phyloP scores from a whole-genome alignment of 1,139 yeast genomes.

The Zygotorulaspora mrakii region DNA sequence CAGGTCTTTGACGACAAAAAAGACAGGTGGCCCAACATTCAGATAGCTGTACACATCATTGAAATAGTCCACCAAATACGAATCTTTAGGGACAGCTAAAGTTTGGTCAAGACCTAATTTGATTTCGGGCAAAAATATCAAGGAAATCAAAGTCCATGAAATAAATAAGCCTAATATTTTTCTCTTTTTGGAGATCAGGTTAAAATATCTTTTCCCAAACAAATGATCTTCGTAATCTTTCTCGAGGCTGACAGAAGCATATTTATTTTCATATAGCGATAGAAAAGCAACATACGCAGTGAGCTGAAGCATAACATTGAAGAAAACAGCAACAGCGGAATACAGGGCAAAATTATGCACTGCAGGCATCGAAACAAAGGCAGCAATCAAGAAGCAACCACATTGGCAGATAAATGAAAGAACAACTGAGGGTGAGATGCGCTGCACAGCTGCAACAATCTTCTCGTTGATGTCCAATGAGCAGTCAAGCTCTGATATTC shows the following conservation, averaged over 20 bases:
- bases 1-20: conserved; percentile 66
- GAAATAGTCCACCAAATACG: conserved; percentile 77
- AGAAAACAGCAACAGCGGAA: conserved; percentile 79
- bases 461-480: conserved; percentile 49
- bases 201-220: conserved; percentile 45
- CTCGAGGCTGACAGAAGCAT: conserved; percentile 1
- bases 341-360: conserved; percentile 88
- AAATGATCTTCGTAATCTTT: conserved; percentile 18
- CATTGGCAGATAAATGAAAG: conserved; percentile 74
- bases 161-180: conserved; percentile 53
- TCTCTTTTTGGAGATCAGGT: conserved; percentile 52
- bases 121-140: conserved; percentile 64
- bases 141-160: conserved; percentile 61
- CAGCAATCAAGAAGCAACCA: conserved; percentile 72
- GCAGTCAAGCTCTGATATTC: conserved; percentile 46
- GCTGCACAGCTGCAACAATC: conserved; percentile 59
- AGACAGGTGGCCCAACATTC: conserved; percentile 89
- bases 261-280: conserved; percentile 30
- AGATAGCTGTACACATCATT: conserved; percentile 68
- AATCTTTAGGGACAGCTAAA: conserved; percentile 76
- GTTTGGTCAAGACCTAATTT: conserved; percentile 85
- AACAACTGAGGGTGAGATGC: conserved; percentile 83
- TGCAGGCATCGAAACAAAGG: conserved; percentile 90
- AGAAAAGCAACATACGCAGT: conserved; percentile 76
- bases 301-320: conserved; percentile 74